Evolutionary conservation across 331 rosid species (phyloP).

Genomic region (Quercus phellos): DNA sequence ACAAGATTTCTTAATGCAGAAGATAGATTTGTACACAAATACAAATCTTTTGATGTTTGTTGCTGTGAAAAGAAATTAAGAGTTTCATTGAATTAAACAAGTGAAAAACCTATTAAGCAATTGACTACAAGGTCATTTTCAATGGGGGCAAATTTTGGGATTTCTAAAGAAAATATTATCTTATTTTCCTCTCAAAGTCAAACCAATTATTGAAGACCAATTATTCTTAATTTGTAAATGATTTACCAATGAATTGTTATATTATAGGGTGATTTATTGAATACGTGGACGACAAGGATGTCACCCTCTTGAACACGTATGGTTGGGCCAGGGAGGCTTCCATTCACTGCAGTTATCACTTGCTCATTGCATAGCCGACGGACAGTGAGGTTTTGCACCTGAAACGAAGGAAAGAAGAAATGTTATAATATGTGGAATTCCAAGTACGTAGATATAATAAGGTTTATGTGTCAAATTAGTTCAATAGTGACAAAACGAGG

Average conservation of each 20-base stretch:
- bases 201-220: background rate
- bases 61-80: background rate
- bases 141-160: too few relatives aligned
- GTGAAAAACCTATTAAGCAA: background rate
- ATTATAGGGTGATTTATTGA: slow-evolving; percentile 38
- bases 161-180: background rate
- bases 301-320: slow-evolving; percentile 35
- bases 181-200: background rate
- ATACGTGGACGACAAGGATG: slow-evolving; percentile 31
- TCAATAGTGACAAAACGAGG: too few relatives aligned
- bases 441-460: background rate
- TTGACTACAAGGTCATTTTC: background rate
- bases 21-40: too few relatives aligned
- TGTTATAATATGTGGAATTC: background rate
- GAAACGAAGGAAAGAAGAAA: background rate
- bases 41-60: too few relatives aligned
- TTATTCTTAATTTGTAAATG: background rate
- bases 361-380: slow-evolving; percentile 26
- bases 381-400: slow-evolving; percentile 32
- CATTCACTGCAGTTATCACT: slow-evolving; percentile 39
- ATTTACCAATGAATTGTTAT: slow-evolving; percentile 40
- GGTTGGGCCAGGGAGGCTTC: slow-evolving; percentile 39
- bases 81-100: background rate
- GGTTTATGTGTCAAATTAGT: background rate
- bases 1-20: too few relatives aligned